Evolutionary conservation across 768 basidiomycete genomes (phyloP).

Genomic region (Leccinum pellstonianum): DNA sequence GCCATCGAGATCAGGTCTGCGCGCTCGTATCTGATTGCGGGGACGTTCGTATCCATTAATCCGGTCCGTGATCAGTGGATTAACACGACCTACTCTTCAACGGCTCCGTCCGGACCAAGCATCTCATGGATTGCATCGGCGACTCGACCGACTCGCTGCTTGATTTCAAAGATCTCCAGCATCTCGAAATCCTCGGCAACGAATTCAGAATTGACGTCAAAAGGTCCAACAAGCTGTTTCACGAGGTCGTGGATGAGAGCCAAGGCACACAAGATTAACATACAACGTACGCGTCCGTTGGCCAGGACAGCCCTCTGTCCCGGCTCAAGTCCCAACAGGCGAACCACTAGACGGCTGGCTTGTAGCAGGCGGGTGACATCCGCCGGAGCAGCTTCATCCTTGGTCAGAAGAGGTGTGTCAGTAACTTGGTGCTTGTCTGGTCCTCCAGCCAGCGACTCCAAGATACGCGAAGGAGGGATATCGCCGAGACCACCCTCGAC

Average conservation of each 20-base stretch:
- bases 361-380: conserved; percentile 38
- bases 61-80: neutral
- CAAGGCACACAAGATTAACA: neutral
- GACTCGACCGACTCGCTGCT: conserved; percentile 68
- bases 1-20: conserved; percentile 63
- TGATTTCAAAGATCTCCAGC: conserved; percentile 71
- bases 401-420: conserved; percentile 41
- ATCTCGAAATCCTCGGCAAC: conserved; percentile 66
- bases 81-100: conserved; percentile 42
- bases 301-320: conserved; percentile 66
- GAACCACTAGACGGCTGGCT: conserved; percentile 46
- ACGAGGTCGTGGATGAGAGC: conserved; percentile 5
- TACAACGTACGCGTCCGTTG: conserved; percentile 75
- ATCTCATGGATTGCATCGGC: conserved; percentile 61
- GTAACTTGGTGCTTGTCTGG: conserved; percentile 8
- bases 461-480: conserved; percentile 14
- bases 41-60: conserved; percentile 1
- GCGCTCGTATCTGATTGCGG: conserved; percentile 44
- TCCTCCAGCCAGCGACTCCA: conserved; percentile 11
- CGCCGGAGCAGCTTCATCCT: conserved; percentile 28
- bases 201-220: conserved; percentile 55
- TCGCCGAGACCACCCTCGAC: conserved; percentile 38
- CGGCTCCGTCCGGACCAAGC: conserved; percentile 35
- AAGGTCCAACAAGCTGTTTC: conserved; percentile 72
- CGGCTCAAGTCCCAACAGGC: conserved; percentile 56